Base-by-base conservation (phyloP, 164 flowering plant species). In the Saururus chinensis region DNA sequence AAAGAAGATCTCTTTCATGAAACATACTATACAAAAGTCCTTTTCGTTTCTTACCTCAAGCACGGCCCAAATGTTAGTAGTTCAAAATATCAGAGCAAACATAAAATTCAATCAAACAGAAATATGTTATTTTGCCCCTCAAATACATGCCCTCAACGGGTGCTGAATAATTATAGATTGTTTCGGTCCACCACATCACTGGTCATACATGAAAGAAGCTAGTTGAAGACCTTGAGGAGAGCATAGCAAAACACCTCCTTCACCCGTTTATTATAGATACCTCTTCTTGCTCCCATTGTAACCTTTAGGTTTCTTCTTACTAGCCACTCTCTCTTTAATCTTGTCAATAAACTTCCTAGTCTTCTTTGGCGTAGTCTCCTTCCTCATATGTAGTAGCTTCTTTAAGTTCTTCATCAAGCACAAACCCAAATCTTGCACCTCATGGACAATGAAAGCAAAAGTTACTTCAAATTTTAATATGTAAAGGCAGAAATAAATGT, bases 341-440 rank as follows among this genome's bases (percentile, higher is more conserved):
- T 71, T 74, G 0, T 73, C 80, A 0, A 79, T 53, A 48, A 80
- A 80, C 69, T 79, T 85, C 63, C 51, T 70, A 1, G 87, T 78
- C 75, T 70, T 82, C 69, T 85, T 81, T 0, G 69, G 75, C 40
- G 71, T 66, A 0, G 62, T 80, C 57, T 88, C 93, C 70, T 88
- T 76, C 76, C 77, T 81, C 81, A 60, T 77, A 69, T 14, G 85
- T 49, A 54, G 99, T 98, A 70, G 97, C 96, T 60, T 72, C 66
- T 60, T 86, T 87, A 41, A 95, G 75, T 54, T 80, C 83, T 71
- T 79, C 85, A 71, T 91, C 96, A 10, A 95, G 73, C 17, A 30
- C 66, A 65, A 95, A 95, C 51, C 68, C 83, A 70, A 95, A 91
- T 68, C 99, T 81, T 53, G 98, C 96, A 73, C 96, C 99, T 93